Conservation (phyloP, 441 rosid genomes). For the Brassica hybrid region DNA sequence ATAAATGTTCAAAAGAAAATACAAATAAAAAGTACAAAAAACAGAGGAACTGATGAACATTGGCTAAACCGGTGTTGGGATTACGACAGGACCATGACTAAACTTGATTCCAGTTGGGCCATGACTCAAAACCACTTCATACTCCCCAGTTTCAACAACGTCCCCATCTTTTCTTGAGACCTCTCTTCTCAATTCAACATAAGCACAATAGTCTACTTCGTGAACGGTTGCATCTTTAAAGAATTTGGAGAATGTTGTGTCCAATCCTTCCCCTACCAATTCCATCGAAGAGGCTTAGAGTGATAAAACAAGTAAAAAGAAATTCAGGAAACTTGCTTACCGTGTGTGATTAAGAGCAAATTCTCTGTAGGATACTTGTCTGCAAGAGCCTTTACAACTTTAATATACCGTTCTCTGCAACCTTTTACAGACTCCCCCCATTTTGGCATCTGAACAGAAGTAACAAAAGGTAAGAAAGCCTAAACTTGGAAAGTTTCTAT, state of each 20-base stretch:
- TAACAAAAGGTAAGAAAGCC: background rate
- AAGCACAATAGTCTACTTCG: slow-evolving; percentile 74
- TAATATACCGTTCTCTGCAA: slow-evolving; percentile 65
- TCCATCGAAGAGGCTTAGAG: background rate
- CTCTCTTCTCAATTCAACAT: slow-evolving; percentile 59
- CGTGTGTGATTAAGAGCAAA: slow-evolving; percentile 89
- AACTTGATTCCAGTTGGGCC: slow-evolving; percentile 52
- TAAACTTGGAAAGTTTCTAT: background rate
- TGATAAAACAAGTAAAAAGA: background rate
- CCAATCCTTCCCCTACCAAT: slow-evolving; percentile 81
- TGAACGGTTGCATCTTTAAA: slow-evolving; percentile 51
- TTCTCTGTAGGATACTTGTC: slow-evolving; percentile 87
- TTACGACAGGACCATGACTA: slow-evolving; percentile 34
- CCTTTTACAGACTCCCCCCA: slow-evolving; percentile 71
- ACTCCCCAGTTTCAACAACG: slow-evolving; percentile 48
- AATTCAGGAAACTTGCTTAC: slow-evolving; percentile 45
- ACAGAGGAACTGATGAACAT: background rate
- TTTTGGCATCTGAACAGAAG: slow-evolving; percentile 63
- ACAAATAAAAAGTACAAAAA: slow-evolving; percentile 8
- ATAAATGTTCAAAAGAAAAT: background rate
- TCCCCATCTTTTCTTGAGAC: slow-evolving; percentile 39
- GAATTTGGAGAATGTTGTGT: slow-evolving; percentile 64
- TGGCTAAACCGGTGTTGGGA: slow-evolving; percentile 33
- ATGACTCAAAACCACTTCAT: slow-evolving; percentile 47
- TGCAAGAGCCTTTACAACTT: slow-evolving; percentile 67